Evolutionary conservation across 1,284 basidiomycete genomes (phyloP).

Genomic region (Exobasidium rhododendri): DNA sequence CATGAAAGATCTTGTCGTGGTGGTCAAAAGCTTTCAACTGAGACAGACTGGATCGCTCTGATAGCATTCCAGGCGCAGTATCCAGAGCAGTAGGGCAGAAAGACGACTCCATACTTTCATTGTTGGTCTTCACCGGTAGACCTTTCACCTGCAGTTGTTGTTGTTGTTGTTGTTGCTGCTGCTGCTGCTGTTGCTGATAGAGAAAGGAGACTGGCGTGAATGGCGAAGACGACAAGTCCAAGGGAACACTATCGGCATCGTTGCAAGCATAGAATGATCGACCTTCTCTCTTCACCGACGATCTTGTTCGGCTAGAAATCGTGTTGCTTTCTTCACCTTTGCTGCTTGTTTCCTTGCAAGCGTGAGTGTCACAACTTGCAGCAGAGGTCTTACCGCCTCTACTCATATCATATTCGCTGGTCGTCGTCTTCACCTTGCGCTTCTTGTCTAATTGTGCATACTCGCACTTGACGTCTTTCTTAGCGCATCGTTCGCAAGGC

Average conservation of each 20-base stretch:
- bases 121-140: too few relatives aligned
- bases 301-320: neutral
- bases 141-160: too few relatives aligned
- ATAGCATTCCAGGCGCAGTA: too few relatives aligned
- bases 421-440: constrained; percentile 14
- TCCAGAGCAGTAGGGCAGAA: too few relatives aligned
- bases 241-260: neutral
- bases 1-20: too few relatives aligned
- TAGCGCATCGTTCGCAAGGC: constrained; percentile 10
- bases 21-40: too few relatives aligned
- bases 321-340: neutral
- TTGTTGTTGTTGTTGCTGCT: too few relatives aligned
- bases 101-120: too few relatives aligned
- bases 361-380: neutral
- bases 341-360: neutral
- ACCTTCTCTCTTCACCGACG: neutral
- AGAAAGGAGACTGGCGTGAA: neutral
- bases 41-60: too few relatives aligned
- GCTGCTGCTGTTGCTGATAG: neutral
- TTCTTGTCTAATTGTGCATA: constrained; percentile 14
- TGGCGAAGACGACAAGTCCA: neutral
- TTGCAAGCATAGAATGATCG: neutral
- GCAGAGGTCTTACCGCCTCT: neutral
- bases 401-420: constrained; percentile 10
- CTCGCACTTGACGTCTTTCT: constrained; percentile 10